Evolutionary conservation across 768 basidiomycete genomes (phyloP).

Genomic region (Suillus bovinus): DNA sequence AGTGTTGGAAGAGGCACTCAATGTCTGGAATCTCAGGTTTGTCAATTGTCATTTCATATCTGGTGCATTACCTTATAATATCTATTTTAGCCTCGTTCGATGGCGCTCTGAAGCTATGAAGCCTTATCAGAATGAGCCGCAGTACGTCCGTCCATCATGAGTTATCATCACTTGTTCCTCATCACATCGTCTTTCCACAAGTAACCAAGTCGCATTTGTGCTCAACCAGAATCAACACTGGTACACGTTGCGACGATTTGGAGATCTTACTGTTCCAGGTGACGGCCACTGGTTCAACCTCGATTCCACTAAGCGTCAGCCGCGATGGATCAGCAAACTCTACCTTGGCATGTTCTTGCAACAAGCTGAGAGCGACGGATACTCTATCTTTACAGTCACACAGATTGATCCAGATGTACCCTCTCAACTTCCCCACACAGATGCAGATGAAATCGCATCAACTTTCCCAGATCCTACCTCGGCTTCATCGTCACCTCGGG

Average conservation of each 20-base stretch:
- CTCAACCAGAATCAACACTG: slow-evolving; percentile 87
- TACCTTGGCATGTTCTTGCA: slow-evolving; percentile 86
- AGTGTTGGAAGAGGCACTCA: slow-evolving; percentile 81
- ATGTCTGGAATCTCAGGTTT: slow-evolving; percentile 83
- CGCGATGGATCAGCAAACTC: slow-evolving; percentile 82
- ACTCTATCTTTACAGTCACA: slow-evolving; percentile 77
- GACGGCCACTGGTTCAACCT: slow-evolving; percentile 87
- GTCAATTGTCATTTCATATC: slow-evolving; percentile 19
- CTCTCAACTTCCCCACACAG: slow-evolving; percentile 59
- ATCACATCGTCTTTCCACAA: slow-evolving; percentile 30
- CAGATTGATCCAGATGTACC: slow-evolving; percentile 56
- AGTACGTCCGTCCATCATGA: slow-evolving; percentile 51
- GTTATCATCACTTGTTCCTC: slow-evolving; percentile 6
- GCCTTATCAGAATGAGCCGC: slow-evolving; percentile 69
- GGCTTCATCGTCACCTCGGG: slow-evolving; percentile 16
- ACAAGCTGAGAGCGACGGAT: slow-evolving; percentile 85
- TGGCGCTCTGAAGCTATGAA: slow-evolving; percentile 88
- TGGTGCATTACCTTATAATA: slow-evolving; percentile 12
- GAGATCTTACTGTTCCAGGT: slow-evolving; percentile 43
- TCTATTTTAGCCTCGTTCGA: slow-evolving; percentile 59
- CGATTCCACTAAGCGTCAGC: slow-evolving; percentile 67
- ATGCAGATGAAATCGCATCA: slow-evolving; percentile 71
- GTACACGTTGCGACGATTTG: slow-evolving; percentile 86
- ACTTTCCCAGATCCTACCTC: slow-evolving; percentile 58
- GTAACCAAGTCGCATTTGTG: slow-evolving; percentile 83